Conservation (phyloP, 1,284 basidiomycete genomes). For the Dichomitus squalens region DNA sequence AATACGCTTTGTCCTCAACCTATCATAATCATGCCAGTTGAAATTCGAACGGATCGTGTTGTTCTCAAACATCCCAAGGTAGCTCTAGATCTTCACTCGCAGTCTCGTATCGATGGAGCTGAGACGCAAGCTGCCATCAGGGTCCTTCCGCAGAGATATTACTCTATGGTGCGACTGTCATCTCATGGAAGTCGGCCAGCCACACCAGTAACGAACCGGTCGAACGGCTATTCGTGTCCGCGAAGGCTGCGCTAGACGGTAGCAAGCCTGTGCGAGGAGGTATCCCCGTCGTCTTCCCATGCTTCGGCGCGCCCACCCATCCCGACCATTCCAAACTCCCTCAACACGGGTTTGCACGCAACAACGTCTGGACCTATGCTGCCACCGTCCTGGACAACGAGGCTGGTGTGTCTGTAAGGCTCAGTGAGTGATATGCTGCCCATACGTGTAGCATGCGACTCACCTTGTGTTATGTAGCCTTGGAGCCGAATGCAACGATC, state of each 20-base stretch:
- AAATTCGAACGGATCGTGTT: slow-evolving; percentile 41
- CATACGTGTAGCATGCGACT: neutral
- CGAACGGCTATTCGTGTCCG: slow-evolving; percentile 79
- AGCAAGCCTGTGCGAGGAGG: slow-evolving; percentile 80
- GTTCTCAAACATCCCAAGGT: slow-evolving; percentile 50
- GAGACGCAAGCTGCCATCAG: slow-evolving; percentile 39
- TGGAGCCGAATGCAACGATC: slow-evolving; percentile 64
- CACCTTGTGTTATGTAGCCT: slow-evolving; percentile 42
- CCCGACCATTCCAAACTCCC: slow-evolving; percentile 71
- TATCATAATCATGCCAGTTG: slow-evolving; percentile 49
- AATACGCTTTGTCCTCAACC: too few species aligned
- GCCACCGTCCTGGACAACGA: slow-evolving; percentile 68
- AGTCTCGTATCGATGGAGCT: neutral
- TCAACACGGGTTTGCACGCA: slow-evolving; percentile 89
- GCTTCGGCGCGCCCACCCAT: slow-evolving; percentile 79
- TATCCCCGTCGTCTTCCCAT: slow-evolving; percentile 84
- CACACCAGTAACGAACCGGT: slow-evolving; percentile 39
- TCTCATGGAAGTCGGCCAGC: slow-evolving; percentile 68
- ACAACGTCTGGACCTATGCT: slow-evolving; percentile 69
- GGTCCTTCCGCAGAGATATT: slow-evolving; percentile 74
- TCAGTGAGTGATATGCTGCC: slow-evolving; percentile 52
- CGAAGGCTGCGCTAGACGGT: slow-evolving; percentile 75
- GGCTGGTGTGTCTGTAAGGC: slow-evolving; percentile 69
- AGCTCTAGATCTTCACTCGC: slow-evolving; percentile 36
- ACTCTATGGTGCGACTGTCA: slow-evolving; percentile 80